Evolutionary conservation across 1,284 basidiomycete genomes (phyloP).

Genomic region (Trichosporon sp.): DNA sequence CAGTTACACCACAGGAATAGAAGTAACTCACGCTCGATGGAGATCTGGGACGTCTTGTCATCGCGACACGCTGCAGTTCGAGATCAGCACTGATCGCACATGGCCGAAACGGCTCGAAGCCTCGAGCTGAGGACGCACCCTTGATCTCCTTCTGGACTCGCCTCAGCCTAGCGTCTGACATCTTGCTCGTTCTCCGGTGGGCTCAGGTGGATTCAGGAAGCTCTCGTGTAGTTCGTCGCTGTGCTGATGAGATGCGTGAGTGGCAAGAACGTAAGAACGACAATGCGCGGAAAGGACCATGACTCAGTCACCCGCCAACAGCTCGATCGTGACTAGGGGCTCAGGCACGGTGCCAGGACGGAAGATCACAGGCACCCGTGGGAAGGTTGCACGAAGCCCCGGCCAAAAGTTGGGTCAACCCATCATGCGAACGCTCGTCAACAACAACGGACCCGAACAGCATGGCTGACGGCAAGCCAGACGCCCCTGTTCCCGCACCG

Average conservation of each 20-base stretch:
- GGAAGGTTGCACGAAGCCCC: neutral
- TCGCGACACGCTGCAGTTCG: slow-evolving; percentile 43
- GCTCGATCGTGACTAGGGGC: slow-evolving; percentile 10
- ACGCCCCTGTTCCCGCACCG: neutral
- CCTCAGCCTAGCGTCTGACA: slow-evolving; percentile 77
- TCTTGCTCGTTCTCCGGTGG: slow-evolving; percentile 33
- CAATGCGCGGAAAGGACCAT: slow-evolving; percentile 4
- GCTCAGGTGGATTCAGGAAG: neutral
- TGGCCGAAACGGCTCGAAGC: neutral
- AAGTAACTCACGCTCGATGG: slow-evolving; percentile 63
- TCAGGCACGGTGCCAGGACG: neutral
- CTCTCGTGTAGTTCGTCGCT: neutral
- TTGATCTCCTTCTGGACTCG: slow-evolving; percentile 90
- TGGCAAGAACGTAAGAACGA: neutral
- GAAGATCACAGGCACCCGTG: slow-evolving; percentile 6
- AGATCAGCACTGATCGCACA: slow-evolving; percentile 9
- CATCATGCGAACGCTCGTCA: neutral
- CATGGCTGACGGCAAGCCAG: slow-evolving; percentile 20
- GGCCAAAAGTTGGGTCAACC: slow-evolving; percentile 13
- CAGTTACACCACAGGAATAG: neutral
- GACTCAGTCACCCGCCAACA: slow-evolving; percentile 7
- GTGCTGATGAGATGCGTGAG: neutral
- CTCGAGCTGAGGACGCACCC: slow-evolving; percentile 59
- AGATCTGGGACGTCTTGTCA: slow-evolving; percentile 83
- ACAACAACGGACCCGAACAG: slow-evolving; percentile 1